A percentile compares a stretch with the other conserved stretches of the same genome.
Evolutionary conservation across 2,329 filamentous ascomycete genomes (phyloP).

Genomic region (Ceratocystis eucalypticola): DNA sequence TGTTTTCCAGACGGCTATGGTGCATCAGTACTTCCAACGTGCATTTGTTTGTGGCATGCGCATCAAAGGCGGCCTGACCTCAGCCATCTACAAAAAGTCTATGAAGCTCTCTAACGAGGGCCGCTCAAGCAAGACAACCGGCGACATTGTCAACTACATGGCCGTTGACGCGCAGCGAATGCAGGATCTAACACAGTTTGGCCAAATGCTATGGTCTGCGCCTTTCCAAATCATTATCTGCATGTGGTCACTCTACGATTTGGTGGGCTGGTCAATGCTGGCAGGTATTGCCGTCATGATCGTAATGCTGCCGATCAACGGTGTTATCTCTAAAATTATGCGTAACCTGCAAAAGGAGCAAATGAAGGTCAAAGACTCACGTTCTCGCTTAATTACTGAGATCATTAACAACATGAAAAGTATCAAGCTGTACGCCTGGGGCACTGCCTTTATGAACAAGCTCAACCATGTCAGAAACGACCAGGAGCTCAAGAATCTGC

Average conservation of each 20-base stretch:
- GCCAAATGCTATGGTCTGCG: constrained; percentile 89
- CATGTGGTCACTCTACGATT: constrained; percentile 87
- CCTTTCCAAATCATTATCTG: constrained; percentile 93
- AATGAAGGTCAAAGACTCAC: constrained; percentile 97
- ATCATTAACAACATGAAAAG: constrained; percentile 99
- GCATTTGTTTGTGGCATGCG: constrained; percentile 93
- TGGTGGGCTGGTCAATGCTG: constrained; percentile 93
- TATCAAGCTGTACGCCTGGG: constrained; percentile 98
- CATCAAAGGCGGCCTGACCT: constrained; percentile 79
- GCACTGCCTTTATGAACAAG: constrained; percentile 92
- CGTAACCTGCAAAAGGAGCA: constrained; percentile 88
- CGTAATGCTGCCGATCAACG: constrained; percentile 92
- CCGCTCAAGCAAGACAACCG: constrained; percentile 73
- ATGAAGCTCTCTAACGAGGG: constrained; percentile 87
- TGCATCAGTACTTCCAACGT: constrained; percentile 93
- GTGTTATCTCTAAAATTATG: constrained; percentile 81
- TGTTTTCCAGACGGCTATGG: constrained; percentile 69
- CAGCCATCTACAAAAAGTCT: constrained; percentile 86
- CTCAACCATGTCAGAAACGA: constrained; percentile 94
- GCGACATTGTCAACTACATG: constrained; percentile 99
- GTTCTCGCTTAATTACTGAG: constrained; percentile 87
- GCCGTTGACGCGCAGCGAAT: constrained; percentile 93
- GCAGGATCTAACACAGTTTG: constrained; percentile 88
- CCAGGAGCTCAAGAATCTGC: constrained; percentile 82
- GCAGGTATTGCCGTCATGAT: constrained; percentile 92